phyloP scores from a whole-genome alignment of 345 rosid species.

The Populus euphratica region DNA sequence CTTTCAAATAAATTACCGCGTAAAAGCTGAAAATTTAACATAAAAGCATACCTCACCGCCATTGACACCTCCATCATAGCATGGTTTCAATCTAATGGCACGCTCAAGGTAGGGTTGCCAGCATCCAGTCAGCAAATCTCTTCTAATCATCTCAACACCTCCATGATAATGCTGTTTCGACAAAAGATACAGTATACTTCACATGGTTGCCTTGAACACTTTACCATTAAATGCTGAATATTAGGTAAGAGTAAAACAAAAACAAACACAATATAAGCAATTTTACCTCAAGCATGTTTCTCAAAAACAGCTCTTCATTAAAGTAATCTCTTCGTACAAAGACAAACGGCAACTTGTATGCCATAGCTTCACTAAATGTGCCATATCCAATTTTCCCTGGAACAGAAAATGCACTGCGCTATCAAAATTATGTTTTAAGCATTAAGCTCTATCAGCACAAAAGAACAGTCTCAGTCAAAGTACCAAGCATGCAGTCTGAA shows the following conservation, averaged over 20 bases:
- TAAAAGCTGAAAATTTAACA: no score
- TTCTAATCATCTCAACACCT: constrained; percentile 99
- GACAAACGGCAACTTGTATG: constrained; percentile 89
- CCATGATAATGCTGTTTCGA: constrained; percentile 69
- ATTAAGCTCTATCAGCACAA: constrained; percentile 13
- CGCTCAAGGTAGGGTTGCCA: constrained; percentile 99
- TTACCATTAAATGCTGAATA: background rate
- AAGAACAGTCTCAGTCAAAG: constrained; percentile 29
- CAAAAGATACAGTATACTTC: no score
- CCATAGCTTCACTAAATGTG: constrained; percentile 92
- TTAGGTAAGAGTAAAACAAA: background rate
- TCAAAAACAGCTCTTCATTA: constrained; percentile 91
- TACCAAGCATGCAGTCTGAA: constrained; percentile 99
- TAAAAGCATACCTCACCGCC: constrained; percentile 78
- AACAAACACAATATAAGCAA: background rate
- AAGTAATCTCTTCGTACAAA: constrained; percentile 98
- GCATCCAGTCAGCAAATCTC: constrained; percentile 89
- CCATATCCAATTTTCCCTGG: constrained; percentile 99
- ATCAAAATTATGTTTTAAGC: constrained; percentile 4
- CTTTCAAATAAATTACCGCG: no score
- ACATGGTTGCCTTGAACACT: no score
- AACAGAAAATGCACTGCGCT: constrained; percentile 12
- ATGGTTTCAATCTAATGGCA: constrained; percentile 88
- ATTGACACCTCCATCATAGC: constrained; percentile 86
- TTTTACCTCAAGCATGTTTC: constrained; percentile 96